A percentile compares a stretch with the other conserved stretches of the same genome.
These are phyloP conservation scores for Exobasidium cylindrosporum DNA, from an alignment of 1,284 basidiomycete species.

Conservation along the genomic window DNA sequence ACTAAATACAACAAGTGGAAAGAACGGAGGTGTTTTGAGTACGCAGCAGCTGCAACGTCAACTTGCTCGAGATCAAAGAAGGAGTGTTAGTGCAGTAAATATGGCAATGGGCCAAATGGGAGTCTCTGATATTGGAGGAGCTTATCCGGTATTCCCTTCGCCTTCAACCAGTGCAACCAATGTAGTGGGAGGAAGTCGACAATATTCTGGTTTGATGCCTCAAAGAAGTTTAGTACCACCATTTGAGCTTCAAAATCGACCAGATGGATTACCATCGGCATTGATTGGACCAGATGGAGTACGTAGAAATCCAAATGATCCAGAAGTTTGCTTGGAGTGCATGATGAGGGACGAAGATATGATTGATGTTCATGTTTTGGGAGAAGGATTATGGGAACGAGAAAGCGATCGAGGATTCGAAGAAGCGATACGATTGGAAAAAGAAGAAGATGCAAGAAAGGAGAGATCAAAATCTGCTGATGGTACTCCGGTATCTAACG, in stretches of 20 bases:
- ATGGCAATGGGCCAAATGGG: constrained; percentile 26
- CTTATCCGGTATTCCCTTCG: constrained; percentile 42
- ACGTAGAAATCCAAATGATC: constrained; percentile 45
- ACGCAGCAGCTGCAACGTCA: constrained; percentile 46
- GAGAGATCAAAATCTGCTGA: neutral
- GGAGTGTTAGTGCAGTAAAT: constrained; percentile 41
- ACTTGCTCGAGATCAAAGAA: constrained; percentile 40
- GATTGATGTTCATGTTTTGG: constrained; percentile 86
- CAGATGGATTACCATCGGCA: constrained; percentile 44
- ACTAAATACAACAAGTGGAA: neutral
- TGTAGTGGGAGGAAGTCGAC: constrained; percentile 17
- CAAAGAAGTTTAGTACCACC: constrained; percentile 51
- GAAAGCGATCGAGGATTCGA: constrained; percentile 79
- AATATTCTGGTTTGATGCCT: constrained; percentile 47
- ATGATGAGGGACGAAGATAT: constrained; percentile 99
- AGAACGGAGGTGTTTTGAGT: constrained; percentile 19
- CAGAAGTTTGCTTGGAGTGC: constrained; percentile 92
- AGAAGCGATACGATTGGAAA: constrained; percentile 73
- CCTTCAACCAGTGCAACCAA: constrained; percentile 10
- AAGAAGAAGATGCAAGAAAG: constrained; percentile 28
- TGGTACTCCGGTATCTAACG: neutral
- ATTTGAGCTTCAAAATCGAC: constrained; percentile 52
- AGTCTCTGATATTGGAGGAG: constrained; percentile 29
- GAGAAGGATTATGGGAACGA: constrained; percentile 83
- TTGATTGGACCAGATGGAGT: constrained; percentile 46